These are phyloP conservation scores for Starmerella bombi DNA, from an alignment of 805 yeast genomes.

Conservation along the genomic window DNA sequence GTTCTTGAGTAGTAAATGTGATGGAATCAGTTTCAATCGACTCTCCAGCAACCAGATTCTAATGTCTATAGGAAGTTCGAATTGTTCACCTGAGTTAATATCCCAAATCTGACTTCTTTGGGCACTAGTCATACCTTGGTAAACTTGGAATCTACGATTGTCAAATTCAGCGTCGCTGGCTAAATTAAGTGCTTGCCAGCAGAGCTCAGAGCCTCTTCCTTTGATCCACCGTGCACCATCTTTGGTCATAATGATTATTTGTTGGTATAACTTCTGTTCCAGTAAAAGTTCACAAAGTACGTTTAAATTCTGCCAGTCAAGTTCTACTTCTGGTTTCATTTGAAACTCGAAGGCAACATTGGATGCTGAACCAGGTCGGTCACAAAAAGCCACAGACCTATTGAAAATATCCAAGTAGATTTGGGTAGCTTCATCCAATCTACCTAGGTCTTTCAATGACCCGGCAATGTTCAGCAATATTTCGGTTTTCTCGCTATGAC, in stretches of 20 bases:
- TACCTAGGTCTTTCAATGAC: slow-evolving; percentile 16
- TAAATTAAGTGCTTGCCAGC: slow-evolving; percentile 43
- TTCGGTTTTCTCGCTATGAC: slow-evolving; percentile 35
- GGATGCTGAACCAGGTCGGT: neutral
- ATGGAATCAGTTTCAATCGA: slow-evolving; percentile 43
- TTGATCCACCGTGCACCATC: slow-evolving; percentile 75
- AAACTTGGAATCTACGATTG: slow-evolving; percentile 36
- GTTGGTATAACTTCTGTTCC: slow-evolving; percentile 25
- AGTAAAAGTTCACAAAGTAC: slow-evolving; percentile 70
- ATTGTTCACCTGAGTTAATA: slow-evolving; percentile 18
- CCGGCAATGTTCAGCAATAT: slow-evolving; percentile 22
- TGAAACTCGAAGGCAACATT: neutral
- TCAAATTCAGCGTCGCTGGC: slow-evolving; percentile 74
- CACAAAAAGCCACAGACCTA: slow-evolving; percentile 13
- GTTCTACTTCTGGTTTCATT: slow-evolving; percentile 27
- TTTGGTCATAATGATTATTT: slow-evolving; percentile 44
- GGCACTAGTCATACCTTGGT: neutral
- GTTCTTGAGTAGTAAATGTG: slow-evolving; percentile 13
- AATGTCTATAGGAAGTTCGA: slow-evolving; percentile 69
- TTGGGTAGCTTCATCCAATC: slow-evolving; percentile 14
- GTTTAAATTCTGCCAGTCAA: slow-evolving; percentile 83
- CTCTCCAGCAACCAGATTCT: slow-evolving; percentile 66
- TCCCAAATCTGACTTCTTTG: slow-evolving; percentile 2
- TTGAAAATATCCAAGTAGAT: slow-evolving; percentile 19
- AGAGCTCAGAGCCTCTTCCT: slow-evolving; percentile 39